A percentile compares a stretch with the other conserved stretches of the same genome.
These are phyloP conservation scores for Gossypium herbaceum DNA, from an alignment of 345 rosid species.

Conservation along the genomic window DNA sequence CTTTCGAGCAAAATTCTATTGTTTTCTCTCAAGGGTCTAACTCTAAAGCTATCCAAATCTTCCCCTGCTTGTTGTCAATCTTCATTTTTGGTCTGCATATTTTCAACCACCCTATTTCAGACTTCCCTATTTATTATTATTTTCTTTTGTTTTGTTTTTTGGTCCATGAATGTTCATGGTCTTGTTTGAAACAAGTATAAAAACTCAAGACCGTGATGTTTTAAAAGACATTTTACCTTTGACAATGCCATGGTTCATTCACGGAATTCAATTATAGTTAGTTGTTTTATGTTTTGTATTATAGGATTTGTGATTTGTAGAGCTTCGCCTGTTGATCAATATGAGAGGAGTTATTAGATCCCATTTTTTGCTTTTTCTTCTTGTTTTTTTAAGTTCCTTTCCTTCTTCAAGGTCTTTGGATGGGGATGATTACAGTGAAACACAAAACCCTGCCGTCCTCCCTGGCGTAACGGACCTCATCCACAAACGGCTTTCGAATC, in stretches of 20 bases:
- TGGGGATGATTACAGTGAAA: conserved; percentile 58
- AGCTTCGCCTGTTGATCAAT: conserved; percentile 17
- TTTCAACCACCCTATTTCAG: neutral
- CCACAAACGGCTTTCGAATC: conserved; percentile 51
- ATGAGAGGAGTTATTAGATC: conserved; percentile 34
- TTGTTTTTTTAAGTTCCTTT: conserved; percentile 28
- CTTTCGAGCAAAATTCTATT: conserved; percentile 7
- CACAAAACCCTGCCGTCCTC: conserved; percentile 47
- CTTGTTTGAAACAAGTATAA: conserved; percentile 9
- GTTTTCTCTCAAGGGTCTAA: conserved; percentile 8
- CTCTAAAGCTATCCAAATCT: neutral
- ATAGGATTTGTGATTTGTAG: conserved; percentile 18
- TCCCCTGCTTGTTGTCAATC: neutral
- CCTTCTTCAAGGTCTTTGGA: conserved; percentile 32
- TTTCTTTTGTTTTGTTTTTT: neutral
- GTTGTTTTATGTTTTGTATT: conserved; percentile 17
- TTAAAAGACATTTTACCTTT: neutral
- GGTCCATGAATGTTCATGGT: conserved; percentile 12
- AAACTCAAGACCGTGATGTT: conserved; percentile 13
- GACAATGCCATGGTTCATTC: conserved; percentile 30
- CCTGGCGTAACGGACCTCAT: conserved; percentile 46
- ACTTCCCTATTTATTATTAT: neutral
- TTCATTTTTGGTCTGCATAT: conserved; percentile 9
- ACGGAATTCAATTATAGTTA: conserved; percentile 14
- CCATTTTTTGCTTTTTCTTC: conserved; percentile 28